A percentile compares a stretch with the other conserved stretches of the same genome.
These are phyloP conservation scores for Theobroma grandiflorum DNA, from an alignment of 441 rosid species.

Conservation along the genomic window DNA sequence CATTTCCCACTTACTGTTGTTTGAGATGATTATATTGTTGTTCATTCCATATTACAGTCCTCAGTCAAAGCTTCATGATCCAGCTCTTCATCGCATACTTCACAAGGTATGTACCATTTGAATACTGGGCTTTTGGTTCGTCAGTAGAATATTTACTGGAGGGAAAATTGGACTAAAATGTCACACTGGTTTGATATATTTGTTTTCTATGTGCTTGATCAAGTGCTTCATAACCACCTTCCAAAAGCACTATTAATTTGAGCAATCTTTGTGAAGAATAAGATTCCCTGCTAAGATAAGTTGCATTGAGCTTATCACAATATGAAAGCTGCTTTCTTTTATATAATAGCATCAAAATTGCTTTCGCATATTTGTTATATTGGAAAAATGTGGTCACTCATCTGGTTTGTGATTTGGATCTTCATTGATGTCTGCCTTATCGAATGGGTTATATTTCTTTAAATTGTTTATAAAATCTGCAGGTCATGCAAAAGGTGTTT, in stretches of 20 bases:
- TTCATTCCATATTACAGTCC: conserved; percentile 62
- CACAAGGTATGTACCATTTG: conserved; percentile 71
- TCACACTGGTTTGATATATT: background rate
- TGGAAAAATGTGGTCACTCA: background rate
- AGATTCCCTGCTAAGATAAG: background rate
- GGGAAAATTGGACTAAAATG: background rate
- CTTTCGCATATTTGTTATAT: background rate
- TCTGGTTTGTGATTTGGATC: conserved; percentile 8
- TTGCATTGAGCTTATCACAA: conserved; percentile 4
- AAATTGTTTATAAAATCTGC: conserved; percentile 16
- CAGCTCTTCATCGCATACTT: conserved; percentile 92
- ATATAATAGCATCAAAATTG: background rate
- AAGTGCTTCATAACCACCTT: conserved; percentile 1
- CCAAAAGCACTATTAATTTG: conserved; percentile 8
- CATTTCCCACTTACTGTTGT: conserved; percentile 25
- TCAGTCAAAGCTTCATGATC: conserved; percentile 95
- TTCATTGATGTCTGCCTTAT: conserved; percentile 4
- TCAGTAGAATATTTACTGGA: conserved; percentile 2
- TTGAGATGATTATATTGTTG: conserved; percentile 36
- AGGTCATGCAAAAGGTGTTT: conserved; percentile 99
- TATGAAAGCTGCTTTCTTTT: background rate
- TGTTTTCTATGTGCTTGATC: conserved; percentile 6
- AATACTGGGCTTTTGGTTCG: background rate
- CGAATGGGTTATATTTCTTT: conserved; percentile 23
- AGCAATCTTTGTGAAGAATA: conserved; percentile 13